Evolutionary conservation across 2,329 filamentous ascomycete genomes (phyloP), one percentile per base, ranked within the genome.

Genomic region (Colletotrichum sidae): DNA sequence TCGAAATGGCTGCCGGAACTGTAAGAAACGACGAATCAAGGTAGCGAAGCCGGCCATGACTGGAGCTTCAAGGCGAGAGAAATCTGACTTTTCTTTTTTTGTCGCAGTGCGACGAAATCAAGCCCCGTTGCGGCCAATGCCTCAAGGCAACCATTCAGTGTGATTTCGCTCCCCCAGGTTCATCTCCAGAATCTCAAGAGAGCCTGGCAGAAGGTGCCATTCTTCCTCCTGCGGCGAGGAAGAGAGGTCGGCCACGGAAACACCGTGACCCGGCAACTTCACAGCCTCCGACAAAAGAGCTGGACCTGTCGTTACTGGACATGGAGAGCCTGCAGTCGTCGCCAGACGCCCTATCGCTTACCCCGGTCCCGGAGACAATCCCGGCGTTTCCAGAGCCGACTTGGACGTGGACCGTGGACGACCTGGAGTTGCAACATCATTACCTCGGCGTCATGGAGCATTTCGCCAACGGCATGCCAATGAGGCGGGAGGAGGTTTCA

Each of bases 11-110:
- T 72, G 70, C 50, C 67, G 49, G 25, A 69, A 50, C n/a, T 72
- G 70, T 52, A 72, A 71, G 44, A 57, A 60, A 33, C 64, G 69
- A 33, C 65, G 70, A 13, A 65, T 71, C 47, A 72, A 72, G 58
- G 55, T 39, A 39, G 45, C 41, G 13, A 4, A 17, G 4, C 12
- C 12, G 17, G 12, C 39, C 10, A 41, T 39, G 35, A 6, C 37
- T 37, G 34, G 25, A 7, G 6, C 7, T 38, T 33, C 2, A 2
- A 38, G 6, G 8, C 9, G 17, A 9, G 13, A 6, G 10, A 9
- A 2, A 15, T 39, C 53, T 55, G 8, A 55, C 39, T 6, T 38
- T 8, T 17, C 6, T 12, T 25, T n/a, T 3, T 17, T 17, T 17
- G 17, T 17, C 17, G 17, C 38, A 65, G 61, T 60, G 61, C 44